Base-by-base conservation (phyloP, 495 filamentous ascomycete genomes). In the Penicillium malachiteum region DNA sequence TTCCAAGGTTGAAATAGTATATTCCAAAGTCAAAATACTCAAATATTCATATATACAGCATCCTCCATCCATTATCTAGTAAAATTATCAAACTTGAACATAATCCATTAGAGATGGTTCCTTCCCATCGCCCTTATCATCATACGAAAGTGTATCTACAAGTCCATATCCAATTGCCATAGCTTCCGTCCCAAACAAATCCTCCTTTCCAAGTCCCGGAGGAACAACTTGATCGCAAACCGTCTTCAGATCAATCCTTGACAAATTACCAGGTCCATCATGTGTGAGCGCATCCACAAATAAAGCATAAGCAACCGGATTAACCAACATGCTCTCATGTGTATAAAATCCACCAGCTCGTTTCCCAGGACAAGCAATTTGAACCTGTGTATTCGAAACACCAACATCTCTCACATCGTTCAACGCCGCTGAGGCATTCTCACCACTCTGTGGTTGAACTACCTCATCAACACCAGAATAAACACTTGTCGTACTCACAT, bases 401-500 rank as follows among this genome's bases (percentile, higher is more conserved):
- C 73, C 75, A 45, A 74, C 68, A 5, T 38, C 46, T 9, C 67
- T 64, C 16, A 48, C 63, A 55, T 76, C 68, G 7, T 49, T 33
- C 8, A 79, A 49, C 48, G 52, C 73, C 12, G 65, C 75, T 2
- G 77, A 79, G 1, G 77, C 77, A 16, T 54, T 52, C 1, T 60
- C 62, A 26, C 72, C 74, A 8, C 33, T 33, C 54, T 77, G 71
- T n/a, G 77, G 77, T 58, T 79, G 60, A 7, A 80, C 74, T 52
- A 80, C 60, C 40, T 74, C 63, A 63, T 80, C 77, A 43, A 63
- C 31, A 38, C 63, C 56, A 10, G 65, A 65, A 60, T 73, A 80
- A 7, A 79, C 55, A 18, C 62, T 77, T 1, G 77, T 80, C 1
- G 75, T 78, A 1, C 76, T 73, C 1, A 80, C 72, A 48, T 75